Evolutionary conservation across 2,329 filamentous ascomycete genomes (phyloP).

Genomic region (Botryosphaeria dothidea): DNA sequence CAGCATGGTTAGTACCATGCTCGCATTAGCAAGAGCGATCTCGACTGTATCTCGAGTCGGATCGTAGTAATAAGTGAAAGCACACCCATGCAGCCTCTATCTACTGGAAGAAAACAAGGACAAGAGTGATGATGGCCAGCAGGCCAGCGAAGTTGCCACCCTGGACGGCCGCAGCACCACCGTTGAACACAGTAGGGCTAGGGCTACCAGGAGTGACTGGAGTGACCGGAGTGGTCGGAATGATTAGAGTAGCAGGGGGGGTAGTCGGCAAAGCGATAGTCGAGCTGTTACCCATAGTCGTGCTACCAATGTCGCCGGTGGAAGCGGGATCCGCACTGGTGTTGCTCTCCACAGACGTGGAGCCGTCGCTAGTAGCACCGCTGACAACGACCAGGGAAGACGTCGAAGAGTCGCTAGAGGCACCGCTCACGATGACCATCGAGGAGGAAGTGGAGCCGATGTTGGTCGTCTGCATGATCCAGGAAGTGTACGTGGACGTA

Average conservation of each 20-base stretch:
- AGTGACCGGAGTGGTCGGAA: neutral
- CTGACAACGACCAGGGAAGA: too few species aligned
- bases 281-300: neutral
- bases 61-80: neutral
- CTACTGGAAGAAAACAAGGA: neutral
- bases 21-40: too few species aligned
- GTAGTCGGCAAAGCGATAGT: neutral
- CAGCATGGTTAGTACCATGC: too few species aligned
- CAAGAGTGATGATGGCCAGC: neutral
- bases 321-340: neutral
- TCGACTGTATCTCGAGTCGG: too few species aligned
- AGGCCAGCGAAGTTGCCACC: neutral
- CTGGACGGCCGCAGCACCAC: neutral
- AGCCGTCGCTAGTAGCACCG: too few species aligned
- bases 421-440: neutral
- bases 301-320: neutral
- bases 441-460: neutral
- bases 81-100: neutral
- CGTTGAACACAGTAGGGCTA: neutral
- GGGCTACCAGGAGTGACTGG: neutral
- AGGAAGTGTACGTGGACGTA: neutral
- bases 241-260: neutral
- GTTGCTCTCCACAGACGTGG: neutral
- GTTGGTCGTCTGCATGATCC: neutral
- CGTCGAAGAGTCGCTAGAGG: too few species aligned